Evolutionary conservation across 371 early-diverging fungal genomes (phyloP).

Genomic region (Thermomucor indicae-seudaticae): DNA sequence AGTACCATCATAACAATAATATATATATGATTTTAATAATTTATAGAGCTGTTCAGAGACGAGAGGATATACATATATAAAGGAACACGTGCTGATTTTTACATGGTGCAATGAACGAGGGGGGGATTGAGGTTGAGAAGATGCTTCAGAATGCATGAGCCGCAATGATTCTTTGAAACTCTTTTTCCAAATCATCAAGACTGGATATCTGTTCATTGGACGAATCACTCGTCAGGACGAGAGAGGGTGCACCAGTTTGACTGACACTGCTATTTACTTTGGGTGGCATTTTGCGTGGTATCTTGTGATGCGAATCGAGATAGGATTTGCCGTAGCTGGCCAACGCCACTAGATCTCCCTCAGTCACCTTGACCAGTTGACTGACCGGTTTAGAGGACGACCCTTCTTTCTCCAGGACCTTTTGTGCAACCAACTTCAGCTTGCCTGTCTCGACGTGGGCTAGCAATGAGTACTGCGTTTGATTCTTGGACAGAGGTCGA

Average conservation of each 20-base stretch:
- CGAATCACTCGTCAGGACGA: slow-evolving; percentile 5
- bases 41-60: too few species aligned
- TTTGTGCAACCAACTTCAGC: slow-evolving; percentile 6
- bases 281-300: background rate
- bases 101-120: background rate
- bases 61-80: background rate
- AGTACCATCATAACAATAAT: background rate
- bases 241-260: slow-evolving; percentile 8
- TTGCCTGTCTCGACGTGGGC: background rate
- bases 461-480: slow-evolving; percentile 30
- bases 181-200: slow-evolving; percentile 39
- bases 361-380: slow-evolving; percentile 12
- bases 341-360: slow-evolving; percentile 10
- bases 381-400: background rate
- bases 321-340: slow-evolving; percentile 6
- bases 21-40: too few species aligned
- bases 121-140: background rate
- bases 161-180: slow-evolving; percentile 35
- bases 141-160: slow-evolving; percentile 18
- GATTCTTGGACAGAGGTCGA: slow-evolving; percentile 18
- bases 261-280: too few species aligned
- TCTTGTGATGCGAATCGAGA: slow-evolving; percentile 11
- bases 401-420: slow-evolving; percentile 6
- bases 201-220: slow-evolving; percentile 16
- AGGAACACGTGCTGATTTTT: background rate